A percentile compares a stretch with the other conserved stretches of the same genome.
Evolutionary conservation across 352 stramenopile species (phyloP).

Genomic region (Phytophthora syringae): DNA sequence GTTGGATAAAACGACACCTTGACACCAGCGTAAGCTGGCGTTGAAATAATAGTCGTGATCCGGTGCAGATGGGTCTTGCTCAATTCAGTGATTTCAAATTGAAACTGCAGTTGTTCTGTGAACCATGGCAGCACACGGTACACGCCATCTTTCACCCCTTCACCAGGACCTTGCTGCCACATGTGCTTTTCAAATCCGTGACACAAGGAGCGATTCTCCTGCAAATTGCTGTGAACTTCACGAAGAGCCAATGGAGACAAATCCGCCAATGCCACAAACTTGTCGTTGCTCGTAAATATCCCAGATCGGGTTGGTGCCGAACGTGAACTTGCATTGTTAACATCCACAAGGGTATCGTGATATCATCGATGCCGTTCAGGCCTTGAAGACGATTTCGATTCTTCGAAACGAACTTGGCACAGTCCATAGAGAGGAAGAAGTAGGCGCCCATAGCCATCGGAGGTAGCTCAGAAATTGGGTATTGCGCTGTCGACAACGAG

Average conservation of each 20-base stretch:
- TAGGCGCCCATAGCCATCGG: constrained; percentile 44
- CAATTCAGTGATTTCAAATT: neutral
- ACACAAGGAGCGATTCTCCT: neutral
- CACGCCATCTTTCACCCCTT: neutral
- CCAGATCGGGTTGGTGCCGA: constrained; percentile 22
- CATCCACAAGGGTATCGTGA: constrained; percentile 60
- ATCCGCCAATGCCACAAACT: constrained; percentile 46
- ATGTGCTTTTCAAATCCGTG: neutral
- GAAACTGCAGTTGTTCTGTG: neutral
- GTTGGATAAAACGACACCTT: neutral
- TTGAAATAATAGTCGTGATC: neutral
- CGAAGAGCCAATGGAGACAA: constrained; percentile 20
- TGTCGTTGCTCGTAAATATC: constrained; percentile 6
- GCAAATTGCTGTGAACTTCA: neutral
- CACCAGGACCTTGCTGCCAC: neutral
- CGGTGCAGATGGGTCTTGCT: neutral
- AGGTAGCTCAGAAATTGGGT: constrained; percentile 36
- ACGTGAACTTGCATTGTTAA: constrained; percentile 47
- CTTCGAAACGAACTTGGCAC: constrained; percentile 42
- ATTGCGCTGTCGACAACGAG: constrained; percentile 30
- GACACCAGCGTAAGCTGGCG: neutral
- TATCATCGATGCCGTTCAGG: constrained; percentile 57
- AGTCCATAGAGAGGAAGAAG: constrained; percentile 53
- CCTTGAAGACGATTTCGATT: constrained; percentile 34
- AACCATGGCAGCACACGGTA: neutral